Evolutionary conservation across 352 stramenopile genomes (phyloP).

Genomic region (Phytopythium mirpurense): DNA sequence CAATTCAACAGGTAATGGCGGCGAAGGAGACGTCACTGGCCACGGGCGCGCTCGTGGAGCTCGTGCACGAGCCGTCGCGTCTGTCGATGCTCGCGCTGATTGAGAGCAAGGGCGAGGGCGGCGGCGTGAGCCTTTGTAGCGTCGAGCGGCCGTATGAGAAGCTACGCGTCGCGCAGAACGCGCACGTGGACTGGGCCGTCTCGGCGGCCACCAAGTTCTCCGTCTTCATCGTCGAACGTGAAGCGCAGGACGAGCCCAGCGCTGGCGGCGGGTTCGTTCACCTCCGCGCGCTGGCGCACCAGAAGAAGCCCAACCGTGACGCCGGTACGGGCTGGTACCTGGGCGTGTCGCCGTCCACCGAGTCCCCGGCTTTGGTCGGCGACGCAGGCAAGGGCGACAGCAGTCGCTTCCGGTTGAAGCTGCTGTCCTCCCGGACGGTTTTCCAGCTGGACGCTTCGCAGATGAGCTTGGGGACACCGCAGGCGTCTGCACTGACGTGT

Average conservation of each 20-base stretch:
- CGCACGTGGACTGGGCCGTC: conserved; percentile 52
- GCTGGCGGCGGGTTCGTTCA: conserved; percentile 16
- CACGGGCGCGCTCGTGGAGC: conserved; percentile 56
- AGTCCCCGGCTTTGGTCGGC: conserved; percentile 34
- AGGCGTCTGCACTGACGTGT: conserved; percentile 33
- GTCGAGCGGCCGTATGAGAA: conserved; percentile 72
- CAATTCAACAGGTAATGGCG: background rate
- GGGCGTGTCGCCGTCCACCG: conserved; percentile 15
- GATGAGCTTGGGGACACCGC: conserved; percentile 9
- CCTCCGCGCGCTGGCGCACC: conserved; percentile 55
- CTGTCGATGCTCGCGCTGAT: conserved; percentile 46
- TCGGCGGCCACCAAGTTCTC: conserved; percentile 60
- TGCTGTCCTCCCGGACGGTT: conserved; percentile 41
- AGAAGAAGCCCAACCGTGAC: conserved; percentile 59
- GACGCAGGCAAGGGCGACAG: conserved; percentile 32
- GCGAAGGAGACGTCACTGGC: conserved; percentile 22
- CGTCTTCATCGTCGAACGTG: conserved; percentile 50
- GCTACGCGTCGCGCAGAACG: conserved; percentile 69
- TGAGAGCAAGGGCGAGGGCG: conserved; percentile 27
- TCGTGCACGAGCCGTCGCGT: conserved; percentile 32
- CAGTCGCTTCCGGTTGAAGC: conserved; percentile 41
- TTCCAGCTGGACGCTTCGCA: conserved; percentile 27
- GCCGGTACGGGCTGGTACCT: conserved; percentile 54
- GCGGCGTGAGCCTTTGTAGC: conserved; percentile 41
- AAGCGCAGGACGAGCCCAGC: background rate